Base-by-base conservation (phyloP, 371 early-diverging fungal species). In the Mucor ambiguus region DNA sequence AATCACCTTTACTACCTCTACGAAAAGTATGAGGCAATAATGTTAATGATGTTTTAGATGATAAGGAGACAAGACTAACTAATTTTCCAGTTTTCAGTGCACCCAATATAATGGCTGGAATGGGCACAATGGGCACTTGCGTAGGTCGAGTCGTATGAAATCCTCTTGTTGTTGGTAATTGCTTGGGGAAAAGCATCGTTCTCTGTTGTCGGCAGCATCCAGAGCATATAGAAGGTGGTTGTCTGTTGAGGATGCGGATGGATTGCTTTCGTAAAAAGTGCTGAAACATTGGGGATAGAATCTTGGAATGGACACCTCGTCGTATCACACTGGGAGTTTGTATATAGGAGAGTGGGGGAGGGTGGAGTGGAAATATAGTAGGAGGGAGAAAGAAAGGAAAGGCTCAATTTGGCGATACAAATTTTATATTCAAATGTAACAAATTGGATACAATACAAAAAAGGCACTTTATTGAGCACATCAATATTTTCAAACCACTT, bases 1-100 rank as follows among this genome's bases (percentile, higher is more conserved):
- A 52, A 9, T 67, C 62, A 28, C 59, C 44, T 33, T 66, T 66
- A 41, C 69, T 67, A 0, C 64, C 56, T 63, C 74, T 63, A 30
- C 71, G 63, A 32, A 79, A 79, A 2, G 81, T 77, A 66, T 83
- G 81, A n/a, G 83, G 83, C n/a, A 83, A 61, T 18, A 83, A 61
- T 11, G 83, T 81, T 28, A 83, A 64, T 5, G 83, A 80, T 0
- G 81, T 80, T 44, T 81, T 83, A 5, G 79, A 81, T 0, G 81
- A 83, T 24, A 80, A 49, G 1, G 83, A 81, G 10, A 83, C 75
- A 35, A 83, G 58, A 52, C 81, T 80, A 30, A 81, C 76, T 33
- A 83, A 61, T 33, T 81, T 80, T 28, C 83, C 81, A 0, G 79
- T 72, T 59, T 83, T 83, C 9, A 83, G 49, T 1, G 73, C 66